Evolutionary conservation across 805 yeast genomes (phyloP), one percentile per base, ranked within the genome.

Genomic region (Ogataea corticis): DNA sequence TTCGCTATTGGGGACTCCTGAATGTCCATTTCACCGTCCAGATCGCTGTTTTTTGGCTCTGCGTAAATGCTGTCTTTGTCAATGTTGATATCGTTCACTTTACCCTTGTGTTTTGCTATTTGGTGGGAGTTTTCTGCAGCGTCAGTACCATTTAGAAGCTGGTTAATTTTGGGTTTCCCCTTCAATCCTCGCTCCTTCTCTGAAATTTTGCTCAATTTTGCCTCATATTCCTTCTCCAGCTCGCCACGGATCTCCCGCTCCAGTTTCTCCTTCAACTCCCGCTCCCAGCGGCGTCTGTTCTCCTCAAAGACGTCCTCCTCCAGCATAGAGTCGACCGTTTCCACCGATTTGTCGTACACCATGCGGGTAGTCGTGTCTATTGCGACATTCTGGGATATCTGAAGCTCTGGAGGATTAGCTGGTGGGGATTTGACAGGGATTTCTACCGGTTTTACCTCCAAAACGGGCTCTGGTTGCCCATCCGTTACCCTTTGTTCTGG

Each of bases 51-150:
- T 13, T 42, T 31, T 10, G 48, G 42, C 2, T 32, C 30, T 14
- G 56, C 61, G 13, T 66, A 48, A 2, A 59, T 45, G 44, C 65
- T 62, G 31, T 54, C 48, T 21, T 55, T 63, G 28, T 66, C 59
- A 6, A 54, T 51, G 27, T 66, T 57, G 6, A 48, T 52, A 28
- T 65, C 56, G 31, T 55, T 55, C 27, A 61, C 41, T 33, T 53
- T 44, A 17, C 53, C 19, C 23, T 27, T 30, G 13, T 18, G 5
- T 35, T 15, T 23, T 23, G 27, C 4, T 35, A 11, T 4, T n/a
- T 15, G 33, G 4, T 4, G 35, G 4, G 7, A 4, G 37, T 33
- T 19, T 18, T 7, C 13, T 12, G 37, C 41, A 7, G 21, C 19
- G 9, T 27, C 38, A 15, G 25, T 21, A 9, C 25, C 25, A n/a